Base-by-base conservation (phyloP, 2,329 filamentous ascomycete species). In the Aspergillus neoniger region DNA sequence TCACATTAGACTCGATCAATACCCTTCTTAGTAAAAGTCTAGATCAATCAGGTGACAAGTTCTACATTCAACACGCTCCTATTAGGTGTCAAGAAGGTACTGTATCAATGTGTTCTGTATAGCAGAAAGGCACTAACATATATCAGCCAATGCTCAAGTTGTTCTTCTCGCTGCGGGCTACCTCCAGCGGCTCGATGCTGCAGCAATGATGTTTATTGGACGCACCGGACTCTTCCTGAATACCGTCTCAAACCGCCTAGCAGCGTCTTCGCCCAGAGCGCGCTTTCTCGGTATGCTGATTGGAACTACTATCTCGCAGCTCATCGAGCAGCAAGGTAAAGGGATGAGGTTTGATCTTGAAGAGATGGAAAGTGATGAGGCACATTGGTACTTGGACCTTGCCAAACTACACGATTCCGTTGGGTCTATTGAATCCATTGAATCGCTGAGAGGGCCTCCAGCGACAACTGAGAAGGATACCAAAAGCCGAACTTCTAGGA, bases 281-380 rank as follows among this genome's bases (percentile, higher is more conserved):
- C 86, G 92, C 17, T 91, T 96, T 66, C 82, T 99, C 0, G 95
- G 95, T 0, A 96, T 99, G 87, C 82, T 91, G 2, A 87, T 96
- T 32, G 95, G 91, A 4, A 92, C 92, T 66, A 86, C 88, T 1
- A 79, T 89, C 2, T 89, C 86, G 0, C 79, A 79, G 49, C 76
- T 96, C 52, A 80, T 87, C 14, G 90, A 91, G 66, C 80, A 84
- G 58, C 84, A 83, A 25, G 89, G 89, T 8, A 89, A 88, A 59
- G 86, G 83, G 58, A 87, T 99, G 72, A 87, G 90, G 62, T 98
- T 99, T 70, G 88, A 93, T 39, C 85, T 93, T 69, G 90, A 95
- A 19, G 92, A 96, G 61, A 88, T 88, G 72, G 83, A 88, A 48
- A 86, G 85, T 1, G 82, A 86, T 1, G 92, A 97, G 71, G 90